Base-by-base conservation (phyloP, 139 green algal species). In the Micromonas pusilla region DNA sequence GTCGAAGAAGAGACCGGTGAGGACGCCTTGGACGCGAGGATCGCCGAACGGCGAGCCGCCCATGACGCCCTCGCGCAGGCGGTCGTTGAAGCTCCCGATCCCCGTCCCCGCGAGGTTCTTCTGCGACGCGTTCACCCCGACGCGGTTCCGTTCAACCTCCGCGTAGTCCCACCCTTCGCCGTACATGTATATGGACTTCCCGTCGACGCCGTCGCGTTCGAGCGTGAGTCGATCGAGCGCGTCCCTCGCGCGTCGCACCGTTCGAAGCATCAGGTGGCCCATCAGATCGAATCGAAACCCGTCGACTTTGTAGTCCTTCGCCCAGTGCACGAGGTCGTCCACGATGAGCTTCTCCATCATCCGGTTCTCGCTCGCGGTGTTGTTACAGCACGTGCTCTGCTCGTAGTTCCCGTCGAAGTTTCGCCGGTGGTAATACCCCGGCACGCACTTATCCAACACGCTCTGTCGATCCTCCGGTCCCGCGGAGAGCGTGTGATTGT, bases 161-260 rank as follows among this genome's bases (percentile, higher is more conserved):
- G 89, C 92, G 88, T 95, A 96, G 84, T 96, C 89, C 92, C 92
- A 97, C 1, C 87, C 91, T 81, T 97, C 92, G 33, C 91, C 92
- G 80, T 97, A 97, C 60, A 96, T 82, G 83, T 96, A 94, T 5
- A 96, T 85, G 31, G 32, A 66, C 21, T 53, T 79, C 1, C 91
- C 91, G 45, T 91, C 84, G 19, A 94, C 86, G 39, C 89, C 88
- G 68, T 94, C 84, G 67, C 77, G 70, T 34, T 91, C 85, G 0
- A 89, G 3, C 2, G 79, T 84, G 5, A 87, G 71, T 9, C 52
- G 21, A 2, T 76, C 21, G 0, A 86, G 73, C 74, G 66, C 74
- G 23, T 26, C 32, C 23, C 66, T 85, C 54, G 89, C 86, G 72
- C 86, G 87, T 33, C 75, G 32, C 86, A 95, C 91, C 20, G 89